Percentiles rank a stretch among this genome's conserved stretches.
Evolutionary conservation across 352 stramenopile species (phyloP).

Genomic region (Phytophthora hibernalis): DNA sequence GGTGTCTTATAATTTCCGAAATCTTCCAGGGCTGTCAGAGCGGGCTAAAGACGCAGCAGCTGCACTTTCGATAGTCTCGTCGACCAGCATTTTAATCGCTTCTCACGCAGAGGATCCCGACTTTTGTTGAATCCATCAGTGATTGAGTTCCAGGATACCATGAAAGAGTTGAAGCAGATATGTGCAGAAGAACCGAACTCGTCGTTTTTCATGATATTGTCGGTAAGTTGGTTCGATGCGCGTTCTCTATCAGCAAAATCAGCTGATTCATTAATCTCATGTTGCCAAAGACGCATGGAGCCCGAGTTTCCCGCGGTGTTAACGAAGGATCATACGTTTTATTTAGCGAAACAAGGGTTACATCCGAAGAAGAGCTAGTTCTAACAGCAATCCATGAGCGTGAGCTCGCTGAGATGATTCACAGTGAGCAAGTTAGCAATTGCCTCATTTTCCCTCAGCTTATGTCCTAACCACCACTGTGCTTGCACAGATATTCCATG

Average conservation of each 20-base stretch:
- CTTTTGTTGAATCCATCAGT: slow-evolving; percentile 83
- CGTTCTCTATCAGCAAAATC: background rate
- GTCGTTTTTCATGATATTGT: slow-evolving; percentile 71
- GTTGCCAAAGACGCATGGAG: slow-evolving; percentile 68
- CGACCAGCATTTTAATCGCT: slow-evolving; percentile 57
- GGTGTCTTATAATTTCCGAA: slow-evolving; percentile 60
- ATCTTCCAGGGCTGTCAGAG: slow-evolving; percentile 60
- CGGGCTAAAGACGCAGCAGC: slow-evolving; percentile 65
- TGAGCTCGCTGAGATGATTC: slow-evolving; percentile 66
- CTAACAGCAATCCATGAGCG: slow-evolving; percentile 69
- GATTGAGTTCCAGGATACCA: slow-evolving; percentile 82
- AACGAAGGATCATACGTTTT: slow-evolving; percentile 77
- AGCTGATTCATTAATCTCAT: background rate
- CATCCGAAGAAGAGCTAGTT: slow-evolving; percentile 74
- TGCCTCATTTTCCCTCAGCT: background rate
- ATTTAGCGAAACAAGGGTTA: slow-evolving; percentile 73
- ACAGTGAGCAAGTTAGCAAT: slow-evolving; percentile 39
- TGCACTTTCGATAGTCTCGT: slow-evolving; percentile 65
- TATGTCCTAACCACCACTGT: background rate
- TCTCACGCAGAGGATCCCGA: slow-evolving; percentile 55
- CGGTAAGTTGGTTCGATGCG: slow-evolving; percentile 37
- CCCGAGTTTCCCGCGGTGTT: slow-evolving; percentile 52
- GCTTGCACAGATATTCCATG: slow-evolving; percentile 58
- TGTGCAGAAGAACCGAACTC: slow-evolving; percentile 44
- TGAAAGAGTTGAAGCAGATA: slow-evolving; percentile 64